These are phyloP conservation scores for Pharnaceum exiguum DNA, from an alignment of 148 eudicot genomes.

Conservation along the genomic window DNA sequence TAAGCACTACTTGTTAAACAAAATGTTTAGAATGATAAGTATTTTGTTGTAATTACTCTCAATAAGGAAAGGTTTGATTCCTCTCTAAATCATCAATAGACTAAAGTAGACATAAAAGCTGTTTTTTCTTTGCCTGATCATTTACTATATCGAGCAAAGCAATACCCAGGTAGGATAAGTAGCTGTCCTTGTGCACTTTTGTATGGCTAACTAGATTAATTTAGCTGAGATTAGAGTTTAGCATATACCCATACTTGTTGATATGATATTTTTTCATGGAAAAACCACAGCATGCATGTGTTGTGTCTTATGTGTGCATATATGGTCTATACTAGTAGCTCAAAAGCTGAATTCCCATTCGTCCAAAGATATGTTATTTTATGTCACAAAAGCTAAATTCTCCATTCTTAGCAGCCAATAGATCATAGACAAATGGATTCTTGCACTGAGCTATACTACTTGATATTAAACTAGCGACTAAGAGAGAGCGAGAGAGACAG, in stretches of 20 bases:
- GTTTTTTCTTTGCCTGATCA: slow-evolving; percentile 7
- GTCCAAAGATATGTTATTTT: slow-evolving; percentile 25
- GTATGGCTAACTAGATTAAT: slow-evolving; percentile 4
- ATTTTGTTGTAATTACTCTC: background rate
- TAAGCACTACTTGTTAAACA: too few species aligned
- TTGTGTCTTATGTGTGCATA: too few species aligned
- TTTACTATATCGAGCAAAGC: slow-evolving; percentile 24
- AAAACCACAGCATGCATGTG: too few species aligned
- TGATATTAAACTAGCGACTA: background rate
- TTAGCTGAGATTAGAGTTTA: slow-evolving; percentile 4
- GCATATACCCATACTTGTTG: slow-evolving; percentile 15
- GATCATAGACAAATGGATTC: slow-evolving; percentile 21
- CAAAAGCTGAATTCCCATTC: slow-evolving; percentile 29
- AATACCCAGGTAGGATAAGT: slow-evolving; percentile 12
- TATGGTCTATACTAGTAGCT: slow-evolving; percentile 1
- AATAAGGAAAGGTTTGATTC: slow-evolving; percentile 9
- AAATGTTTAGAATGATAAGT: background rate
- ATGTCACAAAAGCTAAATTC: slow-evolving; percentile 22
- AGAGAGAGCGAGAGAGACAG: background rate
- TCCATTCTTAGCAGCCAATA: slow-evolving; percentile 24
- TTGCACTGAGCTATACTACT: slow-evolving; percentile 6
- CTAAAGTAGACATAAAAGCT: background rate
- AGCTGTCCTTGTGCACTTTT: slow-evolving; percentile 15
- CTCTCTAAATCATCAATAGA: slow-evolving; percentile 12
- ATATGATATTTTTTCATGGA: slow-evolving; percentile 9